phyloP scores from a whole-genome alignment of 2,329 filamentous ascomycete genomes.

The Orbilia quercus region DNA sequence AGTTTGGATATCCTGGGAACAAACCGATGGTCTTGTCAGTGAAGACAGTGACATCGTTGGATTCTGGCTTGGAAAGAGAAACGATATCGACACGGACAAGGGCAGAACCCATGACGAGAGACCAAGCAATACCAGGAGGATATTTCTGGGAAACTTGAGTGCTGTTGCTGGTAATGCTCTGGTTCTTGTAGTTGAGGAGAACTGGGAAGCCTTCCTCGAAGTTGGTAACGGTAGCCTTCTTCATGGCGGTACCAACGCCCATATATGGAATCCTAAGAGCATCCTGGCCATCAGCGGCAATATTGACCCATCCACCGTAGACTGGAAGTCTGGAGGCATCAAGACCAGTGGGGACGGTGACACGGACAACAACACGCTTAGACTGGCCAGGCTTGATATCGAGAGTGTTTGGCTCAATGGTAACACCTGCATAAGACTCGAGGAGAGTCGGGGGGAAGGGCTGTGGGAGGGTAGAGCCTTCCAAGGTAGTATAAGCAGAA shows the following conservation, averaged over 20 bases:
- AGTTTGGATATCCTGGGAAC: constrained; percentile 43
- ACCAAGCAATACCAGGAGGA: constrained; percentile 40
- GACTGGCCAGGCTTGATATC: constrained; percentile 60
- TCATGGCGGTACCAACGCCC: constrained; percentile 45
- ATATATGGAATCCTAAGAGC: constrained; percentile 64
- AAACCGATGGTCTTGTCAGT: constrained; percentile 46
- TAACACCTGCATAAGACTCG: constrained; percentile 56
- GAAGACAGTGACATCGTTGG: constrained; percentile 48
- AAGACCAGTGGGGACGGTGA: constrained; percentile 63
- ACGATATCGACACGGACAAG: constrained; percentile 47
- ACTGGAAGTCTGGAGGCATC: constrained; percentile 64
- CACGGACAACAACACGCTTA: constrained; percentile 63
- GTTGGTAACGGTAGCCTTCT: constrained; percentile 51
- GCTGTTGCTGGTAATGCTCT: constrained; percentile 23
- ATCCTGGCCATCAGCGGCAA: constrained; percentile 64
- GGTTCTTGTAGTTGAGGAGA: constrained; percentile 42
- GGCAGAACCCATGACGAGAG: constrained; percentile 42
- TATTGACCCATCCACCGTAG: constrained; percentile 65
- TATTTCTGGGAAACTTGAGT: constrained; percentile 18
- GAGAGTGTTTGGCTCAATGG: constrained; percentile 59
- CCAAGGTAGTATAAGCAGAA: constrained; percentile 68
- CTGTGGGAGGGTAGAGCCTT: constrained; percentile 55
- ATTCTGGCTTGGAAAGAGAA: constrained; percentile 31
- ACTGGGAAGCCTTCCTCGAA: constrained; percentile 41
- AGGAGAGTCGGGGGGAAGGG: constrained; percentile 58